Evolutionary conservation across 2,329 filamentous ascomycete genomes (phyloP).

Genomic region (Lachnellula arida): DNA sequence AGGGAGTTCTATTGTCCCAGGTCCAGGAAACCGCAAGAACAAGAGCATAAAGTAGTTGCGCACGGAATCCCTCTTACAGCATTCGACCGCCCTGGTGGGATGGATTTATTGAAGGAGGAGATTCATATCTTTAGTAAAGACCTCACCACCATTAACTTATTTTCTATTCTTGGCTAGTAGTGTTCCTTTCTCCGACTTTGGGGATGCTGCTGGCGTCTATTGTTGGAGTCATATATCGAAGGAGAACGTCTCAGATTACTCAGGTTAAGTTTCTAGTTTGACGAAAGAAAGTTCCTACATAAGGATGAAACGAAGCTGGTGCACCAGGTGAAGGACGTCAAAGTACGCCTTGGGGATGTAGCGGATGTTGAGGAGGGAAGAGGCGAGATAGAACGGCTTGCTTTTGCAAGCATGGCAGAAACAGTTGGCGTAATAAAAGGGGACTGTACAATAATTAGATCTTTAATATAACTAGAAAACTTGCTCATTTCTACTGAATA

Average conservation of each 20-base stretch:
- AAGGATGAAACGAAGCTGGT: conserved; percentile 20
- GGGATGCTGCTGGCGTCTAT: conserved; percentile 20
- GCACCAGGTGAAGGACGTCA: conserved; percentile 14
- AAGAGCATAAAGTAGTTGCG: too few species aligned
- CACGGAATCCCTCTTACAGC: too few species aligned
- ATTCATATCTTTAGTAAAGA: too few species aligned
- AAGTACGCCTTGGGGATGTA: conserved; percentile 21
- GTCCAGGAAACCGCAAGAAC: too few species aligned
- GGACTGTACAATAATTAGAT: conserved; percentile 15
- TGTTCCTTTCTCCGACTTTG: conserved; percentile 17
- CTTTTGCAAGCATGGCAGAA: conserved; percentile 24
- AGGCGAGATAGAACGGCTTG: conserved; percentile 13
- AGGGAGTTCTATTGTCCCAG: too few species aligned
- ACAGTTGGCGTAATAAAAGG: conserved; percentile 15
- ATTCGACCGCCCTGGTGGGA: too few species aligned
- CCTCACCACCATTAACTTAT: too few species aligned
- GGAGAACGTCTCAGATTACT: conserved; percentile 20
- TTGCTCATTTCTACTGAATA: background rate
- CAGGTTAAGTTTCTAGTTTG: conserved; percentile 20
- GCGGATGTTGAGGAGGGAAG: conserved; percentile 9
- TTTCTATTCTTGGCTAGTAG: conserved; percentile 17
- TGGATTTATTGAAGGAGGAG: too few species aligned
- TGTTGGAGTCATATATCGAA: conserved; percentile 14
- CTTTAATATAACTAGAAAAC: background rate
- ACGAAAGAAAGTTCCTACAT: conserved; percentile 23